Base-by-base conservation (phyloP, 805 yeast species). In the Candida alai region DNA sequence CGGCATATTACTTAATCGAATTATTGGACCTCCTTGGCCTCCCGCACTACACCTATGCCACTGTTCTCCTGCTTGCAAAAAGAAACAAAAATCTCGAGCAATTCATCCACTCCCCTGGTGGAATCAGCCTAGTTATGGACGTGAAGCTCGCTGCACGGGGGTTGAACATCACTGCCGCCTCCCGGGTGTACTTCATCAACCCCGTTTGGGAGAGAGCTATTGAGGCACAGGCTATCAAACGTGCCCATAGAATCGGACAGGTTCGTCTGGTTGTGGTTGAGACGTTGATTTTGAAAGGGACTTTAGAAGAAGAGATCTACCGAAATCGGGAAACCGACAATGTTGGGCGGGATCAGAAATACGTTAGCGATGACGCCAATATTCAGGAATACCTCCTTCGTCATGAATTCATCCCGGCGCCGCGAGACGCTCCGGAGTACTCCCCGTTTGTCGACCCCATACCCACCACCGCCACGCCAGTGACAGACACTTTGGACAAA, bases 171-270 rank as follows among this genome's bases (percentile, higher is more conserved):
- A 73, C 77, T 13, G 67, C 79, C 0, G 88, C 88, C 3, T 78
- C 86, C 0, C 63, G 77, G 34, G 84, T 81, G 2, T 81, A 78
- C 47, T 80, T 81, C 49, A 62, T 80, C n/a, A 78, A 72, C 43
- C 87, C 87, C 1, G 80, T 81, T 2, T 81, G 87, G 88, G 74
- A 70, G 42, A 65, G 76, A 36, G 70, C 83, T 0, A 62, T 76
- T 13, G 88, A 81, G 49, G 87, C 87, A 0, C 88, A 81, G 47
- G 87, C 87, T 1, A 78, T 81, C 30, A 80, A 82, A 43, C 71
- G 89, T 60, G 82, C 87, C 0, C 89, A 81, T 55, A 69, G 88
- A 54, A 81, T 81, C 51, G 88, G 89, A 0, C 88, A 81, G 43
- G 60, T 65, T 0, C 58, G 65, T n/a, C 75, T 74, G 14, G 87